These are phyloP conservation scores for Platismatia glauca DNA, from an alignment of 495 filamentous ascomycete species.

Conservation along the genomic window DNA sequence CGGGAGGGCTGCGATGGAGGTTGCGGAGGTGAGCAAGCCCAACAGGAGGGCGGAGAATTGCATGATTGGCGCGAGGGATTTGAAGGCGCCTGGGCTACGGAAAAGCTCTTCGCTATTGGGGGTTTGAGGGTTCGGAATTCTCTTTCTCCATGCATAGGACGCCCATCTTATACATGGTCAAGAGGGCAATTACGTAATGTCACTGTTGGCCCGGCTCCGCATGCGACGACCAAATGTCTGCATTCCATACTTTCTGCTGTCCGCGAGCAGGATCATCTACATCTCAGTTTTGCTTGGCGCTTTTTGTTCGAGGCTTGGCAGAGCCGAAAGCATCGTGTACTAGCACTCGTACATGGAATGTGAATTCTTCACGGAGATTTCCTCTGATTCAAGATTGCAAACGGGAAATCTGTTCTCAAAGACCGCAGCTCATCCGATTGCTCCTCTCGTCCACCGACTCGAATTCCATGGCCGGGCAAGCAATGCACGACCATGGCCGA, in stretches of 20 bases:
- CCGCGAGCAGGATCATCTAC: not conserved
- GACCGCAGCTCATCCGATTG: no score
- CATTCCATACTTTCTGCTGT: not conserved
- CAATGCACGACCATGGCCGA: no score
- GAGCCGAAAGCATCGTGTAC: not conserved
- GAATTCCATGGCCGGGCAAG: no score
- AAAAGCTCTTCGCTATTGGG: not conserved
- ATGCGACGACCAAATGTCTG: conserved; percentile 1
- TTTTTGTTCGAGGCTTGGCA: not conserved
- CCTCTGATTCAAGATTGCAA: no score
- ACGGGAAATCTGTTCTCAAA: no score
- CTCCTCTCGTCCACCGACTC: no score
- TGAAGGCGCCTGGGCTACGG: not conserved
- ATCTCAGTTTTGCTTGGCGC: not conserved
- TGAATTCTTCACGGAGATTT: not conserved
- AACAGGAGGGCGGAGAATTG: not conserved
- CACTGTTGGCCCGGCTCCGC: not conserved
- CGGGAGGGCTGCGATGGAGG: not conserved
- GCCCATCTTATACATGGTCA: not conserved
- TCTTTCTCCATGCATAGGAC: not conserved
- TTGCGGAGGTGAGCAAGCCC: not conserved
- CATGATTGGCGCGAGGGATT: not conserved
- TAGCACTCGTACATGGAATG: not conserved
- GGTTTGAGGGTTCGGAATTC: not conserved
- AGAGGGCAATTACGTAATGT: not conserved